Evolutionary conservation across 2,329 filamentous ascomycete species (phyloP).

Genomic region (Fusarium chlamydosporum): DNA sequence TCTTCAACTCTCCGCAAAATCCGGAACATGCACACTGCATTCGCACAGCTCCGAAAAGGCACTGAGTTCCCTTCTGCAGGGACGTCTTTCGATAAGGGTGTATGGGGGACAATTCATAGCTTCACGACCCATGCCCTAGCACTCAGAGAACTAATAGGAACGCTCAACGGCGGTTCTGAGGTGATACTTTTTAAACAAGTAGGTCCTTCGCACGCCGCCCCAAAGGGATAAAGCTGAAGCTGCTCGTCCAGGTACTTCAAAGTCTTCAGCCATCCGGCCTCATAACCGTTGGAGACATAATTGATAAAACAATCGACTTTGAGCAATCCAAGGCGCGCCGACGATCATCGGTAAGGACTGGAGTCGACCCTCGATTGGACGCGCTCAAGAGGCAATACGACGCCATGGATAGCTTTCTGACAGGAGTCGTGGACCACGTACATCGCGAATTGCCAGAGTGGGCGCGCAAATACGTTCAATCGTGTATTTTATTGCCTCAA

Average conservation of each 20-base stretch:
- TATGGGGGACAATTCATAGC: conserved; percentile 79
- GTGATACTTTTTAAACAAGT: conserved; percentile 47
- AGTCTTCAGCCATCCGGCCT: conserved; percentile 72
- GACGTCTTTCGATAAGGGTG: conserved; percentile 71
- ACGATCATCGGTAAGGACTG: conserved; percentile 79
- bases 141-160: conserved; percentile 72
- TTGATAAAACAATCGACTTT: conserved; percentile 84
- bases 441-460: conserved; percentile 72
- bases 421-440: conserved; percentile 75
- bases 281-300: conserved; percentile 75
- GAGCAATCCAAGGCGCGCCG: conserved; percentile 78
- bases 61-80: conserved; percentile 67
- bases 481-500: conserved; percentile 92
- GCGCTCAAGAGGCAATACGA: conserved; percentile 82
- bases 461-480: conserved; percentile 68
- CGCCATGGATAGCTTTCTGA: conserved; percentile 81
- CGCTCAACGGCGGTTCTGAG: conserved; percentile 39
- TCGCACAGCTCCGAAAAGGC: conserved; percentile 82
- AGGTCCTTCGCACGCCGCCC: conserved; percentile 58
- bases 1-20: conserved; percentile 75
- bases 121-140: conserved; percentile 81
- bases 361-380: conserved; percentile 82
- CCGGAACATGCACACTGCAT: conserved; percentile 78
- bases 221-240: conserved; percentile 16
- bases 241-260: conserved; percentile 65